Evolutionary conservation across 495 filamentous ascomycete genomes (phyloP).

Genomic region (Glutinoglossum americanum): DNA sequence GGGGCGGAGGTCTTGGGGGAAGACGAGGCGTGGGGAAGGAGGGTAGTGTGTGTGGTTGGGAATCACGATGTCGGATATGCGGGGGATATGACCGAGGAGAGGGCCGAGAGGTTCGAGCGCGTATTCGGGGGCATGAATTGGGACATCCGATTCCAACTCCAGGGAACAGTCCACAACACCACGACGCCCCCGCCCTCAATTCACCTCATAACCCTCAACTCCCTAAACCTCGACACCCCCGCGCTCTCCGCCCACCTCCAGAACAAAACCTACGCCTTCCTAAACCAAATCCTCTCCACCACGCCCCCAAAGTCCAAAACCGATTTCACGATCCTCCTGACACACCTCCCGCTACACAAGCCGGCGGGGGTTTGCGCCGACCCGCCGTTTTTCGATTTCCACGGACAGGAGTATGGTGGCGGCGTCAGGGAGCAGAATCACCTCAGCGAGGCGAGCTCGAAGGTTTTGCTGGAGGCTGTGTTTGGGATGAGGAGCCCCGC

Average conservation of each 20-base stretch:
- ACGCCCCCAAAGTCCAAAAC: slow-evolving; percentile 35
- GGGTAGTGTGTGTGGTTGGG: slow-evolving; percentile 72
- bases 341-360: slow-evolving; percentile 83
- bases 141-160: slow-evolving; percentile 53
- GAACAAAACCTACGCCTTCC: slow-evolving; percentile 47
- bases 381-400: slow-evolving; percentile 54
- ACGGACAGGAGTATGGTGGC: slow-evolving; percentile 31
- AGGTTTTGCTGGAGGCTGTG: slow-evolving; percentile 51
- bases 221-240: slow-evolving; percentile 77
- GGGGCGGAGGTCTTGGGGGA: slow-evolving; percentile 9
- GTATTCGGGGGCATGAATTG: slow-evolving; percentile 76
- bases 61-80: slow-evolving; percentile 97
- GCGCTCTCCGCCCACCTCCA: slow-evolving; percentile 42
- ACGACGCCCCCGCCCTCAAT: slow-evolving; percentile 56
- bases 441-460: slow-evolving; percentile 42
- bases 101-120: slow-evolving; percentile 57
- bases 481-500: slow-evolving; percentile 67
- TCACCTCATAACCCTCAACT: slow-evolving; percentile 69
- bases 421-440: slow-evolving; percentile 86
- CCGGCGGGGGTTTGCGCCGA: slow-evolving; percentile 65
- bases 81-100: slow-evolving; percentile 53
- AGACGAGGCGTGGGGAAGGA: slow-evolving; percentile 42
- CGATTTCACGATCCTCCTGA: slow-evolving; percentile 63
- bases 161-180: slow-evolving; percentile 42
- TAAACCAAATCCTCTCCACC: slow-evolving; percentile 48